These are phyloP conservation scores for Rhodomyrtus psidioides DNA, from an alignment of 441 rosid species.

Conservation along the genomic window DNA sequence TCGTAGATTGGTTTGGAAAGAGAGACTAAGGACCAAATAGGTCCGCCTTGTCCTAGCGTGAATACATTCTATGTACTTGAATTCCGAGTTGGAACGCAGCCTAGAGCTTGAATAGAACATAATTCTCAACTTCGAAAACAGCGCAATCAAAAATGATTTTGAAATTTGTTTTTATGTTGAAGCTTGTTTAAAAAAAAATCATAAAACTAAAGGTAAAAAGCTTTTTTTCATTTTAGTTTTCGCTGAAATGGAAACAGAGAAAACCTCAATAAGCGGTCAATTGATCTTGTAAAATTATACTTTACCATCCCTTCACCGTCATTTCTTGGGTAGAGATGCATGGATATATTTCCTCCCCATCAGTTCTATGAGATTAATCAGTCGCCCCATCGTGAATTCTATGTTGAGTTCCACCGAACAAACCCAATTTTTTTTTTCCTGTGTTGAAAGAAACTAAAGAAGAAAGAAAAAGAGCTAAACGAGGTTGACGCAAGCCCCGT, in stretches of 20 bases:
- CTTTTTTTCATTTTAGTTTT: not conserved
- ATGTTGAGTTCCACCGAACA: not conserved
- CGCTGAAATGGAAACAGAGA: not conserved
- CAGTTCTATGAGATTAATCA: not conserved
- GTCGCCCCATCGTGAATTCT: not conserved
- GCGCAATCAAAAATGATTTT: not conserved
- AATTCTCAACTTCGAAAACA: not conserved
- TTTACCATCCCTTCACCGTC: not conserved
- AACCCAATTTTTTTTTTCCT: not conserved
- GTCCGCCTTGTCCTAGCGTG: no score
- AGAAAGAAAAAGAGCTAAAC: not conserved
- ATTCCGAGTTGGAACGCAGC: not conserved
- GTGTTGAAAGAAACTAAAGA: not conserved
- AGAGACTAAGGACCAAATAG: no score
- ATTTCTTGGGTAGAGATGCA: not conserved
- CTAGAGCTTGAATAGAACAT: not conserved
- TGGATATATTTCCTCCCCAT: not conserved
- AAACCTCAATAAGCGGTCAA: no score
- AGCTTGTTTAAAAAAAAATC: not conserved
- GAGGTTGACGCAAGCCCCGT: not conserved
- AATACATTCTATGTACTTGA: not conserved
- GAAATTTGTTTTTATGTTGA: not conserved
- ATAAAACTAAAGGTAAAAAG: not conserved
- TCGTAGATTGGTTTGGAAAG: no score
- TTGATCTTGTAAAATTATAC: not conserved